Conservation (phyloP, 768 basidiomycete genomes). For the Thelephora ganbajun region DNA sequence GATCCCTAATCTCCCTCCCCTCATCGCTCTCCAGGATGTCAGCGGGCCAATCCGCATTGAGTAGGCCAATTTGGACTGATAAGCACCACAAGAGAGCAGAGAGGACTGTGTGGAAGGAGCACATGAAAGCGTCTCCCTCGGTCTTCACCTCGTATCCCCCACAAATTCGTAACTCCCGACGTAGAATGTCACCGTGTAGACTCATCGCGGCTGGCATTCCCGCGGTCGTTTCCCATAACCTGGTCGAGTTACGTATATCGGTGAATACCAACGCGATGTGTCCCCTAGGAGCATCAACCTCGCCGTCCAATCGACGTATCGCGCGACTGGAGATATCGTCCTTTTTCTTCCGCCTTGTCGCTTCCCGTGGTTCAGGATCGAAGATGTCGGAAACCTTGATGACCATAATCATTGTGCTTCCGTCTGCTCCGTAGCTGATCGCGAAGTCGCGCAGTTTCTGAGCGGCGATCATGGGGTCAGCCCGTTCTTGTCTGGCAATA, state of each 20-base stretch:
- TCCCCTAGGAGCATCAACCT: conserved; percentile 75
- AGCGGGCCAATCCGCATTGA: conserved; percentile 79
- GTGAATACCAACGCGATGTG: conserved; percentile 92
- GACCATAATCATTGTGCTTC: conserved; percentile 97
- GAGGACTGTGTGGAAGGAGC: conserved; percentile 83
- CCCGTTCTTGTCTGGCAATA: conserved; percentile 65
- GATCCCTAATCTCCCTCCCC: conserved; percentile 65
- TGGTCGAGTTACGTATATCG: conserved; percentile 94
- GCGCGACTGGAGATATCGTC: conserved; percentile 42
- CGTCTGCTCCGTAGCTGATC: conserved; percentile 89
- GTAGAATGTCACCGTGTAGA: conserved; percentile 75
- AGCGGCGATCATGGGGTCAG: conserved; percentile 79
- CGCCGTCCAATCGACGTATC: conserved; percentile 52
- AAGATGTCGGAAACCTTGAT: conserved; percentile 74
- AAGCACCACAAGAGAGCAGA: conserved; percentile 86
- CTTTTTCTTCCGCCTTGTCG: conserved; percentile 15
- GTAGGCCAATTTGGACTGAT: conserved; percentile 69
- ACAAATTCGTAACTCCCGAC: conserved; percentile 74
- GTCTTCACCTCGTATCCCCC: conserved; percentile 99
- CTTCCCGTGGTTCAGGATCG: conserved; percentile 25
- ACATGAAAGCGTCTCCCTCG: conserved; percentile 99
- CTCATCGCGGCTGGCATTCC: conserved; percentile 93
- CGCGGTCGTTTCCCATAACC: conserved; percentile 89
- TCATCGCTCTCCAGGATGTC: conserved; percentile 91
- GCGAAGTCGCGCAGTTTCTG: conserved; percentile 96